A percentile compares a stretch with the other conserved stretches of the same genome.
Evolutionary conservation across 116 monocot species (phyloP).

Genomic region (Trichopus zeylanicus): DNA sequence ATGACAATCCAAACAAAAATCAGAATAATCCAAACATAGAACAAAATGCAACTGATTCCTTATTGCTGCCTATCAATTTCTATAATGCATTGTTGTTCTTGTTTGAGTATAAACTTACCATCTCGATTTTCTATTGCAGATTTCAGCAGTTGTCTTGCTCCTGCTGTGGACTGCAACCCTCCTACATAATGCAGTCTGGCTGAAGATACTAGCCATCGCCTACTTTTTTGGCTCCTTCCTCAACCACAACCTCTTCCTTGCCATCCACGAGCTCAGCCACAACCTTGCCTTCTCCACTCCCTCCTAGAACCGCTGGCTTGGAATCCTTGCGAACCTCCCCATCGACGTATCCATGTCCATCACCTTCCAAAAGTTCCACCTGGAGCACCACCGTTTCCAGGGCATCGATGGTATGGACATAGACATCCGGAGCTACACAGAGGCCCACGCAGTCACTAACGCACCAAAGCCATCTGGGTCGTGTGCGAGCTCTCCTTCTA

Average conservation of each 20-base stretch:
- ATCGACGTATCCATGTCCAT: conserved; percentile 87
- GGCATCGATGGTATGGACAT: conserved; percentile 88
- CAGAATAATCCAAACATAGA: too few species aligned
- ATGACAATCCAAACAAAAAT: too few species aligned
- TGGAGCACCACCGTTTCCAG: conserved; percentile 91
- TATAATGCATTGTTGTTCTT: too few species aligned
- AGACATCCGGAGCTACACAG: conserved; percentile 59
- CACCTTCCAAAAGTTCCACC: conserved; percentile 91
- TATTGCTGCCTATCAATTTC: too few species aligned
- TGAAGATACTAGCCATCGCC: conserved; percentile 50
- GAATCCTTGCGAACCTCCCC: conserved; percentile 88
- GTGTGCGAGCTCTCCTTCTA: conserved; percentile 88
- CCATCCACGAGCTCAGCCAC: conserved; percentile 92
- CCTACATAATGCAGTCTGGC: conserved; percentile 47
- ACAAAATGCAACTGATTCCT: too few species aligned
- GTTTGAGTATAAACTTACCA: not conserved
- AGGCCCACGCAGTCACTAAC: conserved; percentile 44
- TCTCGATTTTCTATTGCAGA: conserved; percentile 29
- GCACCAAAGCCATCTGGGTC: conserved; percentile 70
- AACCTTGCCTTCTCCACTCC: conserved; percentile 88
- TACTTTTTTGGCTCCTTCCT: conserved; percentile 92
- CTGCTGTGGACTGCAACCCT: conserved; percentile 62
- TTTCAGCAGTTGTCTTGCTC: conserved; percentile 48
- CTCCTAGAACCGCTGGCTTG: conserved; percentile 59
- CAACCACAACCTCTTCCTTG: conserved; percentile 91